Conservation (phyloP, 2,329 filamentous ascomycete genomes). For the Trichoderma gracile region DNA sequence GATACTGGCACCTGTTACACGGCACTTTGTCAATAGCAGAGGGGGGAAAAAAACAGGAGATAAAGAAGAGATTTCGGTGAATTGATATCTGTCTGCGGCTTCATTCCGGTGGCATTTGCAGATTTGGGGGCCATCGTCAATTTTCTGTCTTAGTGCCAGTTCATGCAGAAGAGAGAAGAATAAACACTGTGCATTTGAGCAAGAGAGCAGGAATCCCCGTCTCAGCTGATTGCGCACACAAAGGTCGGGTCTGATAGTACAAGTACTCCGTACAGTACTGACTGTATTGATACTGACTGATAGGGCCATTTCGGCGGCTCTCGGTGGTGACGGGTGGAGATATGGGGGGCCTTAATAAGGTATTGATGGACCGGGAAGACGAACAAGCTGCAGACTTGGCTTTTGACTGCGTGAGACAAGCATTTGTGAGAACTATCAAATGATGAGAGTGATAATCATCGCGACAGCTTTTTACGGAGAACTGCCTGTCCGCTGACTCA, state of each 20-base stretch:
- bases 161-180: neutral
- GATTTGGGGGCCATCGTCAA: neutral
- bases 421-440: too few species aligned
- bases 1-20: neutral
- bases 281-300: neutral
- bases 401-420: too few species aligned
- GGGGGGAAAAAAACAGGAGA: too few species aligned
- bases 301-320: conserved; percentile 8
- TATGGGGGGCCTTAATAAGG: neutral
- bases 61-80: too few species aligned
- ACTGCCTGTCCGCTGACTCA: neutral
- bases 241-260: too few species aligned
- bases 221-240: neutral
- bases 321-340: conserved; percentile 9
- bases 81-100: conserved; percentile 18
- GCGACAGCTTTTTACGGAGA: too few species aligned
- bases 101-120: conserved; percentile 21
- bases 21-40: too few species aligned
- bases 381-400: too few species aligned
- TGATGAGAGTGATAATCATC: too few species aligned
- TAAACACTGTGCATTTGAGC: neutral
- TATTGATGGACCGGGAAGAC: too few species aligned
- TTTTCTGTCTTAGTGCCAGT: neutral
- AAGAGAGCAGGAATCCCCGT: neutral
- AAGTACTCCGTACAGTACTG: too few species aligned